Percentiles rank a stretch among this genome's conserved stretches.
Conservation (phyloP, 73 alveolate species). For the Tetrahymena malaccensis region DNA sequence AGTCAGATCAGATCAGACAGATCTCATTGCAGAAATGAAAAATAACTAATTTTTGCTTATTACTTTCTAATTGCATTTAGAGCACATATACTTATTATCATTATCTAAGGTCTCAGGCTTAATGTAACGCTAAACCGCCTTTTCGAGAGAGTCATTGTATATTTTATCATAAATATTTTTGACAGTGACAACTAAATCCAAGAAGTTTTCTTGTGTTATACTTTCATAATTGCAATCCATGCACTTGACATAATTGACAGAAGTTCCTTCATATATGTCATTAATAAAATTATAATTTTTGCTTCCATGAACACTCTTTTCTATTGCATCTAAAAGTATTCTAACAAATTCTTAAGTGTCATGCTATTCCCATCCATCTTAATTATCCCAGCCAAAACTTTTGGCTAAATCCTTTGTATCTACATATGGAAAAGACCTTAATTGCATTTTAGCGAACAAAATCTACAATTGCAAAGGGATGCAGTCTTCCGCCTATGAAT, state of each 20-base stretch:
- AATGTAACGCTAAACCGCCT: slow-evolving; percentile 87
- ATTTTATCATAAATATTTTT: slow-evolving; percentile 77
- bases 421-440: slow-evolving; percentile 29
- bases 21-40: neutral
- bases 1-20: neutral
- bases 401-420: slow-evolving; percentile 65
- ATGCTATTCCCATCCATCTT: slow-evolving; percentile 52
- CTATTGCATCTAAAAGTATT: slow-evolving; percentile 90
- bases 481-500: slow-evolving; percentile 42
- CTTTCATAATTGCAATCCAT: slow-evolving; percentile 80
- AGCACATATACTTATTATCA: slow-evolving; percentile 80
- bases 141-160: slow-evolving; percentile 70
- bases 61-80: slow-evolving; percentile 47
- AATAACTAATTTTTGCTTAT: neutral
- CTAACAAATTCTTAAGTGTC: slow-evolving; percentile 80
- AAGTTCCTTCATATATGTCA: slow-evolving; percentile 80
- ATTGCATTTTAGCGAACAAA: slow-evolving; percentile 52
- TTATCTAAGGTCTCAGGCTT: slow-evolving; percentile 86
- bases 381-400: slow-evolving; percentile 60
- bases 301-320: slow-evolving; percentile 54
- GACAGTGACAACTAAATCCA: slow-evolving; percentile 87
- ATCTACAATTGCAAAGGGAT: slow-evolving; percentile 59
- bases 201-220: slow-evolving; percentile 49
- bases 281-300: slow-evolving; percentile 57
- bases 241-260: slow-evolving; percentile 69